Base-by-base conservation (phyloP, 495 filamentous ascomycete species). In the Letharia lupina region DNA sequence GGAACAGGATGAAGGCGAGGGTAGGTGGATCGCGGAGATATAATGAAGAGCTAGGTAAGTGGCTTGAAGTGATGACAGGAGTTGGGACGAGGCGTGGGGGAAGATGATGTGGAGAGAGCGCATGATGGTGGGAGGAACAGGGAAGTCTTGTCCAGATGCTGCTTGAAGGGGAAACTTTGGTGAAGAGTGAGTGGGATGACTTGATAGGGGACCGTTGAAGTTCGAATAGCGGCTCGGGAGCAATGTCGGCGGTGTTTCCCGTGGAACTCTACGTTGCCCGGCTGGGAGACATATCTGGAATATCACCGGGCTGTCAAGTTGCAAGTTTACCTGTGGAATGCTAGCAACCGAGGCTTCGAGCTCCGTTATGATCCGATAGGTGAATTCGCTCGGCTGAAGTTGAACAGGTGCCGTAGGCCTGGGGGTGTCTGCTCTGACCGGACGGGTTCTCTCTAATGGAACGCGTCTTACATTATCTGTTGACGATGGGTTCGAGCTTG, bases 1-100 rank as follows among this genome's bases (percentile, higher is more conserved):
- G 3, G 35, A 15, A 54, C 15, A 47, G n/a, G 54, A 35, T 62
- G 57, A 37, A 58, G 61, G 61, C 13, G 56, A 33, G 41, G 54
- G 40, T 13, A 44, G 48, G 61, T 7, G 42, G 58, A 65, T 65
- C 12, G 47, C 58, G 12, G 57, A 47, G 40, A 69, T 20, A 31
- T 67, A 65, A 11, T 71, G 57, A n/a, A 65, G 54, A 37, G 63
- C 61, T 10, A 69, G 39, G 45, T 63, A 45, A 15, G 67, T 67
- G 28, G 67, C 67, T 42, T 69, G 57, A 8, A 71, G 67, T 39
- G 61, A 67, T 13, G 70, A 62, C 18, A 71, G 64, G 12, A 67
- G 54, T 35, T 35, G 52, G 5, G 45, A 18, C 16, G 64, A 8
- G 59, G 69, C 66, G 11, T 45, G 8, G 37, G 69, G 69, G 61